Evolutionary conservation across 768 basidiomycete genomes (phyloP), one percentile per base, ranked within the genome.

Genomic region (Tylopilus intermedius): DNA sequence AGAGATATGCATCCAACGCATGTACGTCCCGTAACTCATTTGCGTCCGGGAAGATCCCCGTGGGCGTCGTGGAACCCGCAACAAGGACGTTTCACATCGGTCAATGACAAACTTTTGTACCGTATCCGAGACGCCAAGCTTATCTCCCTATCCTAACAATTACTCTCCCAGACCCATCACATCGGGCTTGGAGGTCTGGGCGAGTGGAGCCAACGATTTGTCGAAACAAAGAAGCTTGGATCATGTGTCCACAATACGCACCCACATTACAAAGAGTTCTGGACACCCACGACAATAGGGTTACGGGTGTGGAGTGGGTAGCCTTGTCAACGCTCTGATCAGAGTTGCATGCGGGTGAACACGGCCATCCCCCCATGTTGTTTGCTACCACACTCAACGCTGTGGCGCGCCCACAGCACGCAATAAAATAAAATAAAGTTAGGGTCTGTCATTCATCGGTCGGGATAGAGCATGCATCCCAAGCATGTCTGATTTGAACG

Each of bases 21-120:
- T 63, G 55, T 53, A 44, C 49, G 2, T 58, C 32, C 35, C 45
- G 53, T 55, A 61, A 58, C 4, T 45, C 45, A 43, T 44, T 38
- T 42, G 48, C n/a, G 11, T 45, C 29, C 43, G 30, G 44, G 32
- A 37, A 42, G 50, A 1, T 44, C 47, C 35, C 50, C 46, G 35
- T 22, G 7, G 18, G 2, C 11, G 46, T 45, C 46, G 14, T 45
- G 22, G 15, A 47, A 15, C 18, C 15, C 8, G 22, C 26, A 27
- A 32, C 30, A 32, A n/a, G 27, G 14, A 2, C 4, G 33, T 52
- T 49, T 42, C 18, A 48, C 38, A 33, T 32, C 32, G 22, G 24
- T 43, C 49, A 22, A 39, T 21, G 27, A 60, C 53, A n/a, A n/a
- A 24, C 27, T 29, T 46, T 49, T 10, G 18, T 18, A 18, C 18